These are phyloP conservation scores for Medicago lupulina DNA, from an alignment of 306 rosid genomes.

Conservation along the genomic window DNA sequence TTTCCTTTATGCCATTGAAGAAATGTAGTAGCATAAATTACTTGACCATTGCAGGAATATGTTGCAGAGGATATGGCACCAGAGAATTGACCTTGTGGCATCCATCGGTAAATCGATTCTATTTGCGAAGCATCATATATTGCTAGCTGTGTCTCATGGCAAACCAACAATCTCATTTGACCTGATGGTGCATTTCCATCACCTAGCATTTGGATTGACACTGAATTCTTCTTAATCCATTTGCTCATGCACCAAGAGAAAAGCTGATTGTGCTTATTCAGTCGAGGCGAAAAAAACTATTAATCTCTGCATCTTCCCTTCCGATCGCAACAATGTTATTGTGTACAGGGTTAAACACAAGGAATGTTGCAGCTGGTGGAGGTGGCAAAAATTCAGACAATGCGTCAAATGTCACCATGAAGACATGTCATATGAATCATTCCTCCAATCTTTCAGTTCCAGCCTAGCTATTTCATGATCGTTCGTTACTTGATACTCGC, in stretches of 20 bases:
- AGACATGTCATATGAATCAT: conserved; percentile 58
- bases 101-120: conserved; percentile 67
- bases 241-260: no score
- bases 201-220: conserved; percentile 21
- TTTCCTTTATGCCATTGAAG: no score
- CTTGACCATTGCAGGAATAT: conserved; percentile 65
- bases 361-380: conserved; percentile 68
- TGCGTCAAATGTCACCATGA: conserved; percentile 38
- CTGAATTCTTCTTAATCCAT: no score
- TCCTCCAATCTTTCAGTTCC: not conserved
- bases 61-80: conserved; percentile 67
- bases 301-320: conserved; percentile 74
- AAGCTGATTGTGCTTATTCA: conserved; percentile 43
- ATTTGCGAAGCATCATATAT: conserved; percentile 58
- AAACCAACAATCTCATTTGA: conserved; percentile 54
- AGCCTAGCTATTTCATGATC: no score
- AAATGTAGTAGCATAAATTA: conserved; percentile 54
- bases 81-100: conserved; percentile 59
- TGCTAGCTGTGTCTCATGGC: conserved; percentile 58
- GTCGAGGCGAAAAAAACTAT: conserved; percentile 65
- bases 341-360: conserved; percentile 73
- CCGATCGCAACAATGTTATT: conserved; percentile 81
- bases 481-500: no score
- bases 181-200: conserved; percentile 50
- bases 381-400: conserved; percentile 66